These are phyloP conservation scores for Binderoboletus segoi DNA, from an alignment of 1,284 basidiomycete species.

Conservation along the genomic window DNA sequence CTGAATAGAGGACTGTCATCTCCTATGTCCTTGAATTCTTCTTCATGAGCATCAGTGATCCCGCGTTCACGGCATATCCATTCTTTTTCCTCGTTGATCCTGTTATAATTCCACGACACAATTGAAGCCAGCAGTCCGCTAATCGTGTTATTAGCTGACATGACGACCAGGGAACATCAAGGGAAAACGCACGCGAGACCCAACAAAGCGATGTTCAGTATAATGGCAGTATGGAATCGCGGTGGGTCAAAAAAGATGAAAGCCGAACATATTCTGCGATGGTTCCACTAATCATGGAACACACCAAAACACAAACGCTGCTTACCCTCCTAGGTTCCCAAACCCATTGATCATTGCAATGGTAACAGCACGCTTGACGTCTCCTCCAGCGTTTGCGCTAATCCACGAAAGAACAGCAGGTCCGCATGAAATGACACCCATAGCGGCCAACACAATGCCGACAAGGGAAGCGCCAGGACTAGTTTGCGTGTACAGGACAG, in stretches of 20 bases:
- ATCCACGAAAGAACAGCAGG: conserved; percentile 59
- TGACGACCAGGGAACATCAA: not conserved
- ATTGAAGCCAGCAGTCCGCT: conserved; percentile 28
- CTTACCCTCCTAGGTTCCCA: conserved; percentile 56
- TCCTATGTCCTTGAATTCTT: conserved; percentile 45
- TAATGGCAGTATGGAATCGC: conserved; percentile 49
- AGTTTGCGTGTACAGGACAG: conserved; percentile 42
- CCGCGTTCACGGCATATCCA: conserved; percentile 39
- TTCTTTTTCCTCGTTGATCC: conserved; percentile 44
- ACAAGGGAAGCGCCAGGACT: conserved; percentile 44
- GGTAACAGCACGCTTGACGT: conserved; percentile 51
- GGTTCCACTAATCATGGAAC: not conserved
- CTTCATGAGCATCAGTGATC: conserved; percentile 38
- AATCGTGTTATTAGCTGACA: conserved; percentile 1
- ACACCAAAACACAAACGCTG: not conserved
- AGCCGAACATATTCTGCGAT: conserved; percentile 43
- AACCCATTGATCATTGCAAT: conserved; percentile 58
- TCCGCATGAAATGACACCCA: conserved; percentile 55
- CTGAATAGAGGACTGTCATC: conserved; percentile 52
- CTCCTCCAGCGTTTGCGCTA: conserved; percentile 57
- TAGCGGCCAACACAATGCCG: conserved; percentile 52
- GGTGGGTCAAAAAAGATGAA: conserved; percentile 50
- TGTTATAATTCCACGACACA: conserved; percentile 42
- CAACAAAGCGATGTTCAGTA: conserved; percentile 39
- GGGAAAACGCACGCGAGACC: conserved; percentile 30